These are phyloP conservation scores for Diplodia mutila DNA, from an alignment of 2,329 filamentous ascomycete genomes.

Conservation along the genomic window DNA sequence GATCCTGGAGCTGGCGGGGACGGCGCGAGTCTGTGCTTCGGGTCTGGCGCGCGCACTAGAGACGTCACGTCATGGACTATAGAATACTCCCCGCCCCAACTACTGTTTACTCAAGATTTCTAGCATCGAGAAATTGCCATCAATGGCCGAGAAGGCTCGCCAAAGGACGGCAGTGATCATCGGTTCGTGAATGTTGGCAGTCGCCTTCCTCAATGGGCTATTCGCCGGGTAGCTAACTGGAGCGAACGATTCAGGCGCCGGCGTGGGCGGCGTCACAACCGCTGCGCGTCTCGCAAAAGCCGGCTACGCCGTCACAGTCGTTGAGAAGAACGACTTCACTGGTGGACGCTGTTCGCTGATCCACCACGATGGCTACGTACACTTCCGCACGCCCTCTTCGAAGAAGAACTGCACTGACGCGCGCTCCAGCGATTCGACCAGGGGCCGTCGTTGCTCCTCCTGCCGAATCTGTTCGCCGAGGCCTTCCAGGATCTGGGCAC, in stretches of 20 bases:
- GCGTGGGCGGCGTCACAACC: conserved; percentile 71
- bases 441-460: conserved; percentile 72
- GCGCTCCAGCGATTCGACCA: conserved; percentile 67
- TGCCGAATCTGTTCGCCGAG: conserved; percentile 71
- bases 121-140: background rate
- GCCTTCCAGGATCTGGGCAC: conserved; percentile 71
- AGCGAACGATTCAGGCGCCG: conserved; percentile 57
- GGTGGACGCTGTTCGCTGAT: conserved; percentile 73
- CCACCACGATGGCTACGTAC: conserved; percentile 60
- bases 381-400: conserved; percentile 18
- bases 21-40: conserved; percentile 1
- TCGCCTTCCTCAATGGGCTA: background rate
- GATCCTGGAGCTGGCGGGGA: conserved; percentile 5
- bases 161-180: conserved; percentile 58
- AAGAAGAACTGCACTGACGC: background rate
- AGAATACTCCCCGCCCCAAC: background rate
- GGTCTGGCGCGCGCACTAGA: background rate
- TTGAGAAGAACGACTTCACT: conserved; percentile 77
- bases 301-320: conserved; percentile 71
- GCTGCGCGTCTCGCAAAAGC: conserved; percentile 72
- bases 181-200: conserved; percentile 44
- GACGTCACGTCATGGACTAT: conserved; percentile 16
- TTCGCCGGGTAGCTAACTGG: background rate
- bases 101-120: background rate
- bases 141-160: conserved; percentile 23